Evolutionary conservation across 2,329 filamentous ascomycete genomes (phyloP).

Genomic region (Clarireedia paspali): DNA sequence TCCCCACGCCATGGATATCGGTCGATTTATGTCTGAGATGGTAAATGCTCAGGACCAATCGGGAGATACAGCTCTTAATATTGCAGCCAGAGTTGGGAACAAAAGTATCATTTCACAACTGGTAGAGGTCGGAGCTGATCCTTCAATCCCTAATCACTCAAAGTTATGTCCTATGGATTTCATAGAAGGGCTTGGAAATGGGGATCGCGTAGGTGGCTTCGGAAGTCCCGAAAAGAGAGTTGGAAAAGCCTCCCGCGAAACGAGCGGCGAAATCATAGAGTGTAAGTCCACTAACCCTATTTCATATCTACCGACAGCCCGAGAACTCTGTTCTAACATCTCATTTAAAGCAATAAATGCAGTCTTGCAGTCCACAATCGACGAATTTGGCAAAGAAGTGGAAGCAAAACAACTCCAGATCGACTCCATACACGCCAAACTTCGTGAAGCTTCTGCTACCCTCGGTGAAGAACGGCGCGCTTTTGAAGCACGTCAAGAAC

Average conservation of each 20-base stretch:
- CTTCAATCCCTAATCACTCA: constrained; percentile 84
- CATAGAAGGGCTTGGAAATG: constrained; percentile 60
- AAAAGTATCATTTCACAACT: constrained; percentile 94
- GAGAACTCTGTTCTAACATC: neutral
- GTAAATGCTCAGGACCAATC: constrained; percentile 92
- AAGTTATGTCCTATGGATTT: constrained; percentile 90
- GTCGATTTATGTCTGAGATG: constrained; percentile 92
- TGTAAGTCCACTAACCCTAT: constrained; percentile 46
- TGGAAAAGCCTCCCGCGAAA: constrained; percentile 56
- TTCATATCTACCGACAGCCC: neutral
- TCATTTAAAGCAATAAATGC: constrained; percentile 64
- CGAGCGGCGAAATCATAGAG: constrained; percentile 69
- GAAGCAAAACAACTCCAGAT: constrained; percentile 77
- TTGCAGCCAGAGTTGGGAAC: constrained; percentile 88
- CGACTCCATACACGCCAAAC: constrained; percentile 70
- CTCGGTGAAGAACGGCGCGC: constrained; percentile 69
- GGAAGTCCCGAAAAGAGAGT: constrained; percentile 38
- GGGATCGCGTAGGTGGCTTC: constrained; percentile 41
- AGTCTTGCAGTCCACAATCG: constrained; percentile 70
- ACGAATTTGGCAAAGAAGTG: constrained; percentile 72
- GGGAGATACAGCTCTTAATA: constrained; percentile 89
- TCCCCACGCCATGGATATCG: constrained; percentile 59
- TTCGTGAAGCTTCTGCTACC: constrained; percentile 72
- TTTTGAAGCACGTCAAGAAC: constrained; percentile 62
- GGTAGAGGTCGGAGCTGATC: constrained; percentile 88